Evolutionary conservation across 106 monocot species (phyloP).

Genomic region (Posidonia australis): DNA sequence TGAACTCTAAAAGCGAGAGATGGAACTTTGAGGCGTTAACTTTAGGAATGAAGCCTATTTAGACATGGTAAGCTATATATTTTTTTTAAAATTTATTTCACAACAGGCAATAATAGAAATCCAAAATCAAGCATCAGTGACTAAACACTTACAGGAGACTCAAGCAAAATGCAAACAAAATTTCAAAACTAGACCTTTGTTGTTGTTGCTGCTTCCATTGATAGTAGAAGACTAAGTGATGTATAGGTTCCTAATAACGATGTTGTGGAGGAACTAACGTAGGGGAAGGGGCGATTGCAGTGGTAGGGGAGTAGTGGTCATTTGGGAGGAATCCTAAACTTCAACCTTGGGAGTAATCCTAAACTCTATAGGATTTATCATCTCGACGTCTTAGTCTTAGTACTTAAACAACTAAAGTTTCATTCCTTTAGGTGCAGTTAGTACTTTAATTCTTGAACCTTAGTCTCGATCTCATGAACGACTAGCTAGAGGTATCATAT

Average conservation of each 20-base stretch:
- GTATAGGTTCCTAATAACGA: background rate
- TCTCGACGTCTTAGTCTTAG: too few species aligned
- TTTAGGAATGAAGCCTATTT: slow-evolving; percentile 76
- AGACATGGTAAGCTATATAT: slow-evolving; percentile 7
- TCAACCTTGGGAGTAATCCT: background rate
- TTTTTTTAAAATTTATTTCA: background rate
- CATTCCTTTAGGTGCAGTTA: too few species aligned
- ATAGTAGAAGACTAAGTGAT: background rate
- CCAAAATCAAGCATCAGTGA: too few species aligned
- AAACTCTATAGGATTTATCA: too few species aligned
- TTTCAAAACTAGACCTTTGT: slow-evolving; percentile 1
- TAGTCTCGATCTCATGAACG: too few species aligned
- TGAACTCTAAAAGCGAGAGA: slow-evolving; percentile 76
- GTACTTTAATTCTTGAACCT: too few species aligned
- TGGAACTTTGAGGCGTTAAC: slow-evolving; percentile 69
- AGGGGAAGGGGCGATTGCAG: background rate
- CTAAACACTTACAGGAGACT: too few species aligned
- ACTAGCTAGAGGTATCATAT: too few species aligned
- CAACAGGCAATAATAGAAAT: too few species aligned
- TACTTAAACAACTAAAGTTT: too few species aligned
- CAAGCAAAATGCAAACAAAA: too few species aligned
- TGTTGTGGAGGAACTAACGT: background rate
- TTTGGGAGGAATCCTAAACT: slow-evolving; percentile 3
- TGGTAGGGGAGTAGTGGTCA: background rate
- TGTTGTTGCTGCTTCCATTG: background rate